A percentile compares a stretch with the other conserved stretches of the same genome.
Evolutionary conservation across 768 basidiomycete genomes (phyloP).

Genomic region (Rhizopogon vinicolor): DNA sequence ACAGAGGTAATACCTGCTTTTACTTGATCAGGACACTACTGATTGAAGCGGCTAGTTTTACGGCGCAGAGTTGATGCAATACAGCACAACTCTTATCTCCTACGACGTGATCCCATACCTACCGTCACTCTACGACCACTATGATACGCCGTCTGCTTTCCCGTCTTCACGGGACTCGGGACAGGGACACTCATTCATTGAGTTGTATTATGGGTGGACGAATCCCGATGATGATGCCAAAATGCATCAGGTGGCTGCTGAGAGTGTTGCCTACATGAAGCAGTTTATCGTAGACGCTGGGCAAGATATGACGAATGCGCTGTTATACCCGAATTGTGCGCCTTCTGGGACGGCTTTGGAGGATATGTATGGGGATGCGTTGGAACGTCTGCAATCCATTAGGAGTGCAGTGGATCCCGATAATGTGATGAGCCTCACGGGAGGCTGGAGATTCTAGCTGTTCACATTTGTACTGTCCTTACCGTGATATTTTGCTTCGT

Average conservation of each 20-base stretch:
- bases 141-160: conserved; percentile 38
- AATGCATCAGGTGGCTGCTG: conserved; percentile 36
- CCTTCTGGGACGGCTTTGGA: conserved; percentile 45
- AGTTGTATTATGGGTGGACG: conserved; percentile 45
- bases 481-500: no score
- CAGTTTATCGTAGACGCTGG: conserved; percentile 34
- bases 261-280: conserved; percentile 36
- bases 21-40: background rate
- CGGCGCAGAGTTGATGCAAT: conserved; percentile 3
- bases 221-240: conserved; percentile 28
- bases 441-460: conserved; percentile 52
- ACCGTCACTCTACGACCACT: conserved; percentile 35
- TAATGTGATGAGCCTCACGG: conserved; percentile 62
- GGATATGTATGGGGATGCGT: conserved; percentile 47
- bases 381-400: conserved; percentile 35
- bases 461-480: no score
- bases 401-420: conserved; percentile 49
- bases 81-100: conserved; percentile 3
- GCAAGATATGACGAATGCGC: conserved; percentile 32
- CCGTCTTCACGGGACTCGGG: conserved; percentile 34
- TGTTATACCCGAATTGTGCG: conserved; percentile 62
- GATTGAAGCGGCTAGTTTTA: conserved; percentile 1
- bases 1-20: background rate
- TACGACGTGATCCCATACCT: conserved; percentile 47
- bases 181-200: conserved; percentile 35